Percentiles rank a stretch among this genome's conserved stretches.
Evolutionary conservation across 1,284 basidiomycete species (phyloP).

Genomic region (Ceratobasidium sp.): DNA sequence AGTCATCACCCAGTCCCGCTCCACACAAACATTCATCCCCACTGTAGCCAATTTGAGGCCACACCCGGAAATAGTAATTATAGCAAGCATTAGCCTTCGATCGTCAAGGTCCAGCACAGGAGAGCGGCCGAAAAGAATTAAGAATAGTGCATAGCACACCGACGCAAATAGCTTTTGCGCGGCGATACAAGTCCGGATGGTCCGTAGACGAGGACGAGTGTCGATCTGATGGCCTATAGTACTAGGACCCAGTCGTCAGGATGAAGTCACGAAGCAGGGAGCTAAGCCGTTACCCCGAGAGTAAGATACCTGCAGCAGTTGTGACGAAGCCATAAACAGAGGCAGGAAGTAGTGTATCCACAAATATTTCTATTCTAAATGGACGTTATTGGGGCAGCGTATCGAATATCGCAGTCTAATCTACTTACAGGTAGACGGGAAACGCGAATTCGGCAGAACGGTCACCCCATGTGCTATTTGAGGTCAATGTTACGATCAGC

Average conservation of each 20-base stretch:
- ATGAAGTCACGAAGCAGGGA: not conserved
- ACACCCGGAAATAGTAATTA: constrained; percentile 54
- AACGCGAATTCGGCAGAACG: constrained; percentile 57
- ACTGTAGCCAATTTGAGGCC: constrained; percentile 55
- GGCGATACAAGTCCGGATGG: constrained; percentile 55
- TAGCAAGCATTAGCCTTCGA: constrained; percentile 50
- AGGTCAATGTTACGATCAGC: not conserved
- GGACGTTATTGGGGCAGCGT: not conserved
- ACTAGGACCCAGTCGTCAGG: constrained; percentile 48
- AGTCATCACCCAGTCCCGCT: constrained; percentile 59
- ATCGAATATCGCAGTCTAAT: not conserved
- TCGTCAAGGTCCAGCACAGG: constrained; percentile 40
- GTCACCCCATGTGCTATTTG: constrained; percentile 53
- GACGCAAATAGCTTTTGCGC: constrained; percentile 56
- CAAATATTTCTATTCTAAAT: constrained; percentile 53
- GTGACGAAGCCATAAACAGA: constrained; percentile 58
- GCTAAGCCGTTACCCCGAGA: constrained; percentile 34
- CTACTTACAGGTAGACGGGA: constrained; percentile 53
- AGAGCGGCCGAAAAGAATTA: constrained; percentile 46
- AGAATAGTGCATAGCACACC: constrained; percentile 52
- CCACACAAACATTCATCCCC: constrained; percentile 59
- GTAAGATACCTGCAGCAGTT: constrained; percentile 50
- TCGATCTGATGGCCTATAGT: constrained; percentile 57
- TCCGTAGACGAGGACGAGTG: constrained; percentile 50
- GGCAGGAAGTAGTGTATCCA: constrained; percentile 58